These are phyloP conservation scores for Pseudoturritis turrita DNA, from an alignment of 345 rosid genomes.

Conservation along the genomic window DNA sequence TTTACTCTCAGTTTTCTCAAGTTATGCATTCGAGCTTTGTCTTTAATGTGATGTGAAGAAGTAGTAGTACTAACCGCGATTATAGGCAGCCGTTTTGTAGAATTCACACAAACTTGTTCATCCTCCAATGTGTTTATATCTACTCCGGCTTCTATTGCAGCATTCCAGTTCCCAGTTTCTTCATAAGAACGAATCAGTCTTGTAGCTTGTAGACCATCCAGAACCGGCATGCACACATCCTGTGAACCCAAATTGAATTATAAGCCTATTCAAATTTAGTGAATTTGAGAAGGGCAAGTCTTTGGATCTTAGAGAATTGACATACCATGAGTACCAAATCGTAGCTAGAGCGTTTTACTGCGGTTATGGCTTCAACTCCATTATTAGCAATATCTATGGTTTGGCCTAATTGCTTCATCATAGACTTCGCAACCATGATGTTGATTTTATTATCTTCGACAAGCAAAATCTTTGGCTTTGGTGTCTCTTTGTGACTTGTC, in stretches of 20 bases:
- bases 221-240: conserved; percentile 97
- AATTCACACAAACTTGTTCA: neutral
- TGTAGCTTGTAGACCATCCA: conserved; percentile 94
- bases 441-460: conserved; percentile 95
- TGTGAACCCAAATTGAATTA: conserved; percentile 26
- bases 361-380: conserved; percentile 79
- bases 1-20: conserved; percentile 6
- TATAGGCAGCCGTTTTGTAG: conserved; percentile 55
- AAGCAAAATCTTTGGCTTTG: conserved; percentile 80
- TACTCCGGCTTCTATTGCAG: conserved; percentile 66
- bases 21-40: neutral
- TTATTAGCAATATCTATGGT: conserved; percentile 68
- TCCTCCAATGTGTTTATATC: conserved; percentile 28
- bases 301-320: conserved; percentile 26
- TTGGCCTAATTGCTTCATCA: conserved; percentile 90
- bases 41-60: neutral
- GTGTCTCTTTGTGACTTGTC: conserved; percentile 21
- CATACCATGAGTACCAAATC: conserved; percentile 89
- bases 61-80: conserved; percentile 57
- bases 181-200: conserved; percentile 83
- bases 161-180: conserved; percentile 81
- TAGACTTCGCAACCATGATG: conserved; percentile 72
- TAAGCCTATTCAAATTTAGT: neutral
- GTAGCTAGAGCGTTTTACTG: conserved; percentile 46
- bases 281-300: neutral